Conservation (phyloP, 1,284 basidiomycete genomes). For the Ustilago loliicola region DNA sequence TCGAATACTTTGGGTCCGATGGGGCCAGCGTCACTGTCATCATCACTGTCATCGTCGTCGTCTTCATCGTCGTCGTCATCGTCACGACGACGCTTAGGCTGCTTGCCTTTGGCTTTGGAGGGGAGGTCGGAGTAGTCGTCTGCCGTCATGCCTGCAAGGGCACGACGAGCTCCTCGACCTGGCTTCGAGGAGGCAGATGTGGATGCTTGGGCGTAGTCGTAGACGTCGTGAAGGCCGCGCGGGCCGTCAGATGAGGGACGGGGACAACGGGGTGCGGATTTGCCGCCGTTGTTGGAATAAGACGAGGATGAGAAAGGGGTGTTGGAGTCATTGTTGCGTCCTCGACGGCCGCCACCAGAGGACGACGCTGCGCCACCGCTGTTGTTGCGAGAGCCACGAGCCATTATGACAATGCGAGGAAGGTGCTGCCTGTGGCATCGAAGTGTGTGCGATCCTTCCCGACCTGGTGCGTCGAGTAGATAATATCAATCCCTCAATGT, state of each 20-base stretch:
- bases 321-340: conserved; percentile 7
- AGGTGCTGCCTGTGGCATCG: not conserved
- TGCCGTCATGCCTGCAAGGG: conserved; percentile 35
- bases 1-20: conserved; percentile 58
- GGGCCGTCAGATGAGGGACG: conserved; percentile 11
- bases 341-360: conserved; percentile 20
- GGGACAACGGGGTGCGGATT: conserved; percentile 19
- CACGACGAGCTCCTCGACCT: conserved; percentile 31
- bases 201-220: conserved; percentile 39
- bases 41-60: conserved; percentile 30
- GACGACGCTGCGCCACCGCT: conserved; percentile 9
- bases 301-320: conserved; percentile 37
- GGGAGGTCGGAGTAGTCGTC: conserved; percentile 39
- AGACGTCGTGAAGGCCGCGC: conserved; percentile 29
- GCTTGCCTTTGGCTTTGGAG: conserved; percentile 44
- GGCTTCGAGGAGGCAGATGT: conserved; percentile 33
- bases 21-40: conserved; percentile 19
- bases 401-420: not conserved
- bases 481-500: no score
- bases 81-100: conserved; percentile 5
- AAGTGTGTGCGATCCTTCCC: no score
- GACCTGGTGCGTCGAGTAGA: no score
- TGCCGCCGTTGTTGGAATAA: conserved; percentile 25
- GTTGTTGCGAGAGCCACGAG: not conserved
- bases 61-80: conserved; percentile 23